Conservation (phyloP, 1,284 basidiomycete species). For the Calocybe gambosa region DNA sequence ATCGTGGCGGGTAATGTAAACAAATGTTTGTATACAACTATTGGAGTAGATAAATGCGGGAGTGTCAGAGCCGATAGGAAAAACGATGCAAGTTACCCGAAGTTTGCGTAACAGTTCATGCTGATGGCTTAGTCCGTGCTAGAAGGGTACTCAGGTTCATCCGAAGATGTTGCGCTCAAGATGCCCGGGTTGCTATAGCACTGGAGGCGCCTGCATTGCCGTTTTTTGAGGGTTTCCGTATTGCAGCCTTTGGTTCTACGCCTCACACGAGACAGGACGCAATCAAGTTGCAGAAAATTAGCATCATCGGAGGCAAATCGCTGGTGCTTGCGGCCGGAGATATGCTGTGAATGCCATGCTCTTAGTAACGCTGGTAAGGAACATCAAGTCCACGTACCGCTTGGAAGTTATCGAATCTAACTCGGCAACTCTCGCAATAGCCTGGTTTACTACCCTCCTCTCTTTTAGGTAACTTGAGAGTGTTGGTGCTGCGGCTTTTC, state of each 20-base stretch:
- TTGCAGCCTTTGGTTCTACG: constrained; percentile 54
- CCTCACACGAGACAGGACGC: constrained; percentile 67
- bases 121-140: background rate
- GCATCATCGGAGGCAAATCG: constrained; percentile 79
- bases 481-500: constrained; percentile 76
- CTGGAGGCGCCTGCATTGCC: background rate
- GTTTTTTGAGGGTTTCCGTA: background rate
- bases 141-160: background rate
- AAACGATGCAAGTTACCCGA: too few species aligned
- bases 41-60: too few species aligned
- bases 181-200: background rate
- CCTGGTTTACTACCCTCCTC: constrained; percentile 89
- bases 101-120: too few species aligned
- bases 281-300: constrained; percentile 84
- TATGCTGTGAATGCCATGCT: constrained; percentile 55
- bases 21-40: too few species aligned
- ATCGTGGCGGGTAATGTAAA: too few species aligned
- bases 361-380: background rate
- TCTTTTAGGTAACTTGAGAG: constrained; percentile 64
- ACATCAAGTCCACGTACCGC: constrained; percentile 43
- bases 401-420: constrained; percentile 88
- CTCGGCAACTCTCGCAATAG: constrained; percentile 96
- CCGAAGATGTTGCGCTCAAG: background rate
- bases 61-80: too few species aligned
- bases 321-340: constrained; percentile 71